These are phyloP conservation scores for Russula brevipes DNA, from an alignment of 768 basidiomycete genomes.

Conservation along the genomic window DNA sequence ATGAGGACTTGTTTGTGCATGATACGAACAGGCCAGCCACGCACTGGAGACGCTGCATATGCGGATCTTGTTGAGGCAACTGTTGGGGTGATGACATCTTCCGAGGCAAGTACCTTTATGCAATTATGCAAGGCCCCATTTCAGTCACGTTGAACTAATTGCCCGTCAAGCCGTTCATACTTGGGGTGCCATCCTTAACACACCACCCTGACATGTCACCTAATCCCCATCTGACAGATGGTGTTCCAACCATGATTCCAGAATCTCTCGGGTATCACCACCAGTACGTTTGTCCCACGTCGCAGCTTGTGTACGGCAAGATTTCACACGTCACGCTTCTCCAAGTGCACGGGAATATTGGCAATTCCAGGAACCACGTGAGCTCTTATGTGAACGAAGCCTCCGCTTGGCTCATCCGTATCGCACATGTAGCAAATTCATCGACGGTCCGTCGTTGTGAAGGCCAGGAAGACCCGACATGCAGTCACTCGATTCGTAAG, in stretches of 20 bases:
- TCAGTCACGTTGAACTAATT: not conserved
- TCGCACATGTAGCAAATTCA: slow-evolving; percentile 20
- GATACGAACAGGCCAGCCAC: slow-evolving; percentile 41
- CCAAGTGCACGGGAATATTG: slow-evolving; percentile 41
- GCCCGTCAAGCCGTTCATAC: slow-evolving; percentile 39
- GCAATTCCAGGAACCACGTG: slow-evolving; percentile 44
- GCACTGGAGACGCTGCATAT: slow-evolving; percentile 41
- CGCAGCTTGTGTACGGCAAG: not conserved
- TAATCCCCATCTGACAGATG: slow-evolving; percentile 33
- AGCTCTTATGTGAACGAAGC: not conserved
- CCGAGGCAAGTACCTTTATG: slow-evolving; percentile 32
- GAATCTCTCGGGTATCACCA: slow-evolving; percentile 44
- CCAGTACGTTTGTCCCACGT: slow-evolving; percentile 30
- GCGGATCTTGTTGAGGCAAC: slow-evolving; percentile 38
- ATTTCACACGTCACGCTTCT: not conserved
- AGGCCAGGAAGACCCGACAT: slow-evolving; percentile 43
- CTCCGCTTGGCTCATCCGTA: no score
- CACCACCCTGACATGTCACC: not conserved
- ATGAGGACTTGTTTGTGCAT: not conserved
- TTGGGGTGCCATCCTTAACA: slow-evolving; percentile 31
- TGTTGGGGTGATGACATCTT: slow-evolving; percentile 39
- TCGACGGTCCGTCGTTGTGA: slow-evolving; percentile 40
- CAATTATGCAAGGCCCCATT: not conserved
- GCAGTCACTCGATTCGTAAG: slow-evolving; percentile 46
- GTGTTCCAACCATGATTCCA: slow-evolving; percentile 48